These are phyloP conservation scores for Anaeramoeba ignava DNA, from an alignment of 78 protist genomes.

Conservation along the genomic window DNA sequence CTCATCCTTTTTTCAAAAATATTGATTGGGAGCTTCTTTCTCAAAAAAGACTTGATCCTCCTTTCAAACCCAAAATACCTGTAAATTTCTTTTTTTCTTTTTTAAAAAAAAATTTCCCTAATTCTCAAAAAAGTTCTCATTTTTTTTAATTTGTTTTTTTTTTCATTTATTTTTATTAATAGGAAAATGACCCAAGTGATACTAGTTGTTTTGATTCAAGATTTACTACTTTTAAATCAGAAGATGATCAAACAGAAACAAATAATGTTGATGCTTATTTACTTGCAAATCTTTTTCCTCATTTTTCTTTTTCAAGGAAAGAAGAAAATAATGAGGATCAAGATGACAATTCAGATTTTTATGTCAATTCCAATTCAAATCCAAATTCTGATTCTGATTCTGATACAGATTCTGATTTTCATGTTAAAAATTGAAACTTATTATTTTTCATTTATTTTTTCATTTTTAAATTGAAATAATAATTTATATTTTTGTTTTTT, in stretches of 20 bases:
- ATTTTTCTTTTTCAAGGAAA: neutral
- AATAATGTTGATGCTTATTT: neutral
- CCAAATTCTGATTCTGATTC: constrained; percentile 5
- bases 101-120: neutral
- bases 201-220: constrained; percentile 1
- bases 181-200: neutral
- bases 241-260: constrained; percentile 5
- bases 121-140: neutral
- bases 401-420: neutral
- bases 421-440: neutral
- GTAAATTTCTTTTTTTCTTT: neutral
- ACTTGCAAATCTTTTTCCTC: neutral
- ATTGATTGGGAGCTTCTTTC: constrained; percentile 8
- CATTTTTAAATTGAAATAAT: no score
- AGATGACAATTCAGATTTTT: neutral
- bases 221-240: constrained; percentile 2
- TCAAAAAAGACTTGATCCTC: constrained; percentile 4
- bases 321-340: neutral
- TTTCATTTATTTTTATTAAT: neutral
- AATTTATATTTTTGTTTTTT: no score
- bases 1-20: constrained; percentile 3
- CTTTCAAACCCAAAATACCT: constrained; percentile 10
- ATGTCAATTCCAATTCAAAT: neutral
- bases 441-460: neutral
- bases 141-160: neutral